Evolutionary conservation across 805 yeast genomes (phyloP), one percentile per base, ranked within the genome.

Genomic region (Saturnispora gosingensis): DNA sequence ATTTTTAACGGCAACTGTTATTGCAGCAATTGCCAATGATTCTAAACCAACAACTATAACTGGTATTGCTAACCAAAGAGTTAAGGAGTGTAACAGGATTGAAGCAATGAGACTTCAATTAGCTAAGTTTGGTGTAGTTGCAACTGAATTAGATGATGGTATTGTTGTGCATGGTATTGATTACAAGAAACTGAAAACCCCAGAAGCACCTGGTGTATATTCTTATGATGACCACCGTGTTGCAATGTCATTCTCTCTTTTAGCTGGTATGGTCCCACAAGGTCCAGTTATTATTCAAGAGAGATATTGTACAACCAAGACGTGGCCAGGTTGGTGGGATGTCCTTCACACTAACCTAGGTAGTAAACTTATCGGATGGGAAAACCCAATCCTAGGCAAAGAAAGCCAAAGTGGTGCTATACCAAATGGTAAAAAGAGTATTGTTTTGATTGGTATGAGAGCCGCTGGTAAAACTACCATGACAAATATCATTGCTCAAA

Each of bases 251-350:
- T 85, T 93, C 68, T 87, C 96, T 4, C 73, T 93, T 53, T 71
- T 93, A 49, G 91, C 97, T 4, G 88, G 95, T 35, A 73, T 87
- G 60, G 64, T 68, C 44, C 49, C 46, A 40, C 60, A 62, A 1
- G 73, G 72, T 3, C 82, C 86, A 1, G 91, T 85, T 1, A 72
- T 81, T 56, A 81, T 93, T 53, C 80, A 83, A 58, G 97, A 91
- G 63, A 81, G 97, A 69, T 79, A 85, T 25, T 88, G 97, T 65
- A 95, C 97, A 1, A 95, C 91, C 52, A 93, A 93, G 72, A 93
- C 99, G 0, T 93, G 99, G 99, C 99, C 99, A 20, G 98, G 97
- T 38, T 93, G 99, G 99, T 93, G 99, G 99, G 99, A 93, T 69
- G 77, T 82, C 35, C 72, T 93, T 56, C 89, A 82, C 64, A 77